Base-by-base conservation (phyloP, 129 eudicot species). In the Ambrosia artemisiifolia region DNA sequence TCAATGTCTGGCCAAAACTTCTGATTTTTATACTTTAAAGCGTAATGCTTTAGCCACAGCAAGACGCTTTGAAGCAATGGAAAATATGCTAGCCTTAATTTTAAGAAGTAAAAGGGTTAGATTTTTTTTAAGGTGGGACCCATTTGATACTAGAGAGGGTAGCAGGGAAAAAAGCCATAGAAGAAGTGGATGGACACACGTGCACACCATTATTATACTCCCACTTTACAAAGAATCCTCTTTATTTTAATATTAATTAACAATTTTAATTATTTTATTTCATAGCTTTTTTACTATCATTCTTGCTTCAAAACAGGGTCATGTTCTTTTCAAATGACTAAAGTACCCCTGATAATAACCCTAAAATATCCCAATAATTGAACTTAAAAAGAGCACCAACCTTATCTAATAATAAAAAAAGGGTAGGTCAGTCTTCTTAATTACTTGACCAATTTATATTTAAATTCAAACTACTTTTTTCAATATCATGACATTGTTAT, bases 101-200 rank as follows among this genome's bases (percentile, higher is more conserved):
- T n/a, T n/a, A n/a, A n/a, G n/a, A n/a, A n/a, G n/a, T n/a, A n/a
- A n/a, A n/a, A n/a, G n/a, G n/a, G n/a, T n/a, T n/a, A n/a, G n/a
- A n/a, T n/a, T n/a, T n/a, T 71, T 48, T 35, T 16, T 35, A 30
- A 14, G 73, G 20, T 66, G 81, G 88, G 83, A 18, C 88, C 89
- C 75, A 51, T 76, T 70, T 74, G 84, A 82, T 78, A 30, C 86
- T 70, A 69, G 57, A 51, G 24, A 35, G 33, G 20, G 49, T 65
- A 40, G 69, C 42, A 50, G 54, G 32, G 75, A 46, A 61, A 63
- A 72, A 83, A 69, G 79, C 78, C 88, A 76, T 81, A 81, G 47
- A 66, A 76, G 79, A 76, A 79, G 85, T 75, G 80, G 91, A 85
- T 83, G 90, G 82, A 73, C 96, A 90, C 96, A 90, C 96, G 96